Evolutionary conservation across 495 filamentous ascomycete species (phyloP).

Genomic region (Daldinia loculata): DNA sequence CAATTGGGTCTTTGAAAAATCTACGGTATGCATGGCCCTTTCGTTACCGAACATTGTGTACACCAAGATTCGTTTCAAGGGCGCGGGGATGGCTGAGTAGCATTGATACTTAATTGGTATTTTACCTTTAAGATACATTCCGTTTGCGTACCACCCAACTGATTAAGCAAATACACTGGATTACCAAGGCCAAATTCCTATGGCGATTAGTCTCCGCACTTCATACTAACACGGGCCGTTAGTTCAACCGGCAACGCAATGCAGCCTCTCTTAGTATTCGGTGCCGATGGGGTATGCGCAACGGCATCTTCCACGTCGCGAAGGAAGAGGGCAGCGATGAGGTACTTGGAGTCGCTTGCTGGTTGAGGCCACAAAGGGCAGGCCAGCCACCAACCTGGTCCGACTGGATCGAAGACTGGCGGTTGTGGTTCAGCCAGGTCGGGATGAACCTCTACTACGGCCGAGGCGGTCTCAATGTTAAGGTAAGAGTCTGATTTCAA

Average conservation of each 20-base stretch:
- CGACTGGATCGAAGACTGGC: slow-evolving; percentile 65
- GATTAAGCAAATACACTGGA: background rate
- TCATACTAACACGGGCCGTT: slow-evolving; percentile 15
- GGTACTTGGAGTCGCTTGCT: slow-evolving; percentile 71
- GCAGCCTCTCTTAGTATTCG: slow-evolving; percentile 69
- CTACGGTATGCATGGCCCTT: slow-evolving; percentile 57
- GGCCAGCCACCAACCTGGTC: slow-evolving; percentile 59
- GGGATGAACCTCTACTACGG: slow-evolving; percentile 70
- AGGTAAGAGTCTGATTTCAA: slow-evolving; percentile 41
- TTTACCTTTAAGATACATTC: background rate
- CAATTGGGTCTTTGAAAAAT: slow-evolving; percentile 66
- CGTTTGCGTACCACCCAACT: background rate
- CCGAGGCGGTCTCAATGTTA: slow-evolving; percentile 68
- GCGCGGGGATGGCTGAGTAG: slow-evolving; percentile 22
- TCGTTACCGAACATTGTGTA: slow-evolving; percentile 1
- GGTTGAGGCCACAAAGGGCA: slow-evolving; percentile 62
- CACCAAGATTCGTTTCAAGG: slow-evolving; percentile 32
- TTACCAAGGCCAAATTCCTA: background rate
- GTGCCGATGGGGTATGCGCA: slow-evolving; percentile 69
- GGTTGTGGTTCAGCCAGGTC: slow-evolving; percentile 67
- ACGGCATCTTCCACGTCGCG: slow-evolving; percentile 70
- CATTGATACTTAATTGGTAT: background rate
- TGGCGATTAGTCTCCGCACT: slow-evolving; percentile 6
- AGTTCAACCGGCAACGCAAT: slow-evolving; percentile 67
- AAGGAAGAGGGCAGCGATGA: slow-evolving; percentile 58